Conservation (phyloP, 2,329 filamentous ascomycete genomes). For the Endoconidiophora polonica region DNA sequence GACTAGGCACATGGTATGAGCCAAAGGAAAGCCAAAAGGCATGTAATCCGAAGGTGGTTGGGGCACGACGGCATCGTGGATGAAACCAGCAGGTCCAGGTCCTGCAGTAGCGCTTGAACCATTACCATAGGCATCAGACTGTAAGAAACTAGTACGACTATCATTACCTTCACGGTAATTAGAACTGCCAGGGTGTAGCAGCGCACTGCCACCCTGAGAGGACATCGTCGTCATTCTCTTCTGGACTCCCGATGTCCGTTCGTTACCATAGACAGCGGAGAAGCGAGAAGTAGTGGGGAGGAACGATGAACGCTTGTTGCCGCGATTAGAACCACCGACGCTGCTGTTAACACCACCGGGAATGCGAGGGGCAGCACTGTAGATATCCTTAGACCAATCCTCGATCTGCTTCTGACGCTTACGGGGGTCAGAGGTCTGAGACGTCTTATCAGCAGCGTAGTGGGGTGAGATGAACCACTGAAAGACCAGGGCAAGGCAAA, state of each 20-base stretch:
- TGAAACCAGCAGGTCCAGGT: conserved; percentile 78
- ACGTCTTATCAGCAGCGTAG: conserved; percentile 74
- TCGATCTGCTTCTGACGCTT: conserved; percentile 87
- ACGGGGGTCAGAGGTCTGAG: conserved; percentile 63
- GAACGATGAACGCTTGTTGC: conserved; percentile 73
- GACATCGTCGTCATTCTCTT: conserved; percentile 73
- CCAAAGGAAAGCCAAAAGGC: conserved; percentile 87
- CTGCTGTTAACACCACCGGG: conserved; percentile 56
- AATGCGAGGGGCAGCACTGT: conserved; percentile 71
- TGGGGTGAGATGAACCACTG: conserved; percentile 89
- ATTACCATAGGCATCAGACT: conserved; percentile 36
- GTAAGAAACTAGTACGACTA: conserved; percentile 48
- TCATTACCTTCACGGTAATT: conserved; percentile 55
- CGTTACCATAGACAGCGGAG: conserved; percentile 71
- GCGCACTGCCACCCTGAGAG: conserved; percentile 57
- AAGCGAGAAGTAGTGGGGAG: conserved; percentile 89
- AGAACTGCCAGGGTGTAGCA: conserved; percentile 47
- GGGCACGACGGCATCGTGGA: conserved; percentile 87
- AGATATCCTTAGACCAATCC: conserved; percentile 96
- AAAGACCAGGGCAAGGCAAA: conserved; percentile 76
- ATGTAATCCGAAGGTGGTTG: conserved; percentile 96
- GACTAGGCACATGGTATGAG: conserved; percentile 84
- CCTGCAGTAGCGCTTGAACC: conserved; percentile 46
- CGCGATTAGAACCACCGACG: conserved; percentile 46
- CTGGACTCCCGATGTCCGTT: conserved; percentile 32